Evolutionary conservation across 306 rosid genomes (phyloP), one percentile per base, ranked within the genome.

Genomic region (Trifolium repens): DNA sequence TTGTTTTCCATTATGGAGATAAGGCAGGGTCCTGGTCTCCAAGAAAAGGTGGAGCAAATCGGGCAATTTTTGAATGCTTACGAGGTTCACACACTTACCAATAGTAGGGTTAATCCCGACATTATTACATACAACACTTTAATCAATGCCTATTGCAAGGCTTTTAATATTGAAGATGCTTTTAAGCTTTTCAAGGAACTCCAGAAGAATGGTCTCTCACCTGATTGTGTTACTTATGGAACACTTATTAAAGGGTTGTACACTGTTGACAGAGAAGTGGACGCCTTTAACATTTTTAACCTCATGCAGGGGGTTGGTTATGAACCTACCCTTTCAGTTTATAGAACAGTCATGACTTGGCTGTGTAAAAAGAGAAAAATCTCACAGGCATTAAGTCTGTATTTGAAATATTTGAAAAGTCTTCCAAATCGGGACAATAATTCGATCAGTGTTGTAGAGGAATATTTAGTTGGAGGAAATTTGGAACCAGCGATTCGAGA

Each of bases 221-320:
- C n/a, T n/a, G n/a, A n/a, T n/a, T n/a, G n/a, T n/a, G n/a, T n/a
- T n/a, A n/a, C n/a, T n/a, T n/a, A n/a, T n/a, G n/a, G n/a, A n/a
- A n/a, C n/a, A n/a, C 85, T 94, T 68, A 86, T 94, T 62, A 85
- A 90, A 77, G 97, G 91, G 64, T 84, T 94, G 78, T 86, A 67
- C 79, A 82, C 89, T 78, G 74, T 14, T 78, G 79, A 58, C 35
- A 83, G 86, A 75, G 93, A 90, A 67, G 85, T 85, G 44, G 94
- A 94, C 50, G 96, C 94, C 22, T 82, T 86, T 19, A 81, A 50
- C 71, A 58, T 91, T 58, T 86, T 43, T 50, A 73, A 86, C 27
- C 88, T 76, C 71, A 88, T 91, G 94, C 78, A 65, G 73, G 78
- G 79, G 72, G 77, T 80, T 24, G 98, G 86, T 14, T 78, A 82